These are phyloP conservation scores for Verticillium dahliae DNA, from an alignment of 2,329 filamentous ascomycete genomes.

Conservation along the genomic window DNA sequence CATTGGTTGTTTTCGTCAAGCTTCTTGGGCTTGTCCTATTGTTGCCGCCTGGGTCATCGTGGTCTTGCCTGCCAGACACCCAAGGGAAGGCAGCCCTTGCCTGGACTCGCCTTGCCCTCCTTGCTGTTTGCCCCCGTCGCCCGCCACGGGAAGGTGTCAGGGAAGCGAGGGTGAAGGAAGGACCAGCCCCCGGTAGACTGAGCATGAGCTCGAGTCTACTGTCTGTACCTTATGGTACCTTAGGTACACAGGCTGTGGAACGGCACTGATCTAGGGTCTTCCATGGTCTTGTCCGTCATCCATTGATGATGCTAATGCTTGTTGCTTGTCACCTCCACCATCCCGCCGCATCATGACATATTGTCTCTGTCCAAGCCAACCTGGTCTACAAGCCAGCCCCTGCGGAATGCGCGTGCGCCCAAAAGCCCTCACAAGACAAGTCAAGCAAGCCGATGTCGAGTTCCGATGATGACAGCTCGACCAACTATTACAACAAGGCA, in stretches of 20 bases:
- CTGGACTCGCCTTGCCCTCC: not conserved
- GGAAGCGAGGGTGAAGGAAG: not conserved
- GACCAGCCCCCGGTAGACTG: not conserved
- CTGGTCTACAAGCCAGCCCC: not conserved
- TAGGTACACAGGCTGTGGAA: too few relatives aligned
- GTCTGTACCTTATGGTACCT: too few relatives aligned
- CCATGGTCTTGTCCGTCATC: not conserved
- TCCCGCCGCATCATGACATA: not conserved
- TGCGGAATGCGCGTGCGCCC: not conserved
- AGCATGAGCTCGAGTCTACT: not conserved
- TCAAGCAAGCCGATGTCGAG: not conserved
- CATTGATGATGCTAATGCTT: not conserved
- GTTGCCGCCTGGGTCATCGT: not conserved
- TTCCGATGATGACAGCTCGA: not conserved
- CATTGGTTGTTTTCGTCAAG: too few relatives aligned
- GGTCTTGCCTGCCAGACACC: not conserved
- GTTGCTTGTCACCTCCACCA: not conserved
- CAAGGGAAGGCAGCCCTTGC: not conserved
- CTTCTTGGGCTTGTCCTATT: too few relatives aligned
- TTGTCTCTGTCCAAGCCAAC: not conserved
- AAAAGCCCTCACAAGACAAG: not conserved
- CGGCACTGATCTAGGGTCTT: not conserved
- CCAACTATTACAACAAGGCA: not conserved
- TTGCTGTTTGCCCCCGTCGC: not conserved
- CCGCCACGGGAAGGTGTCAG: not conserved